phyloP scores from a whole-genome alignment of 2,329 filamentous ascomycete species.

The Aureobasidium sp. region DNA sequence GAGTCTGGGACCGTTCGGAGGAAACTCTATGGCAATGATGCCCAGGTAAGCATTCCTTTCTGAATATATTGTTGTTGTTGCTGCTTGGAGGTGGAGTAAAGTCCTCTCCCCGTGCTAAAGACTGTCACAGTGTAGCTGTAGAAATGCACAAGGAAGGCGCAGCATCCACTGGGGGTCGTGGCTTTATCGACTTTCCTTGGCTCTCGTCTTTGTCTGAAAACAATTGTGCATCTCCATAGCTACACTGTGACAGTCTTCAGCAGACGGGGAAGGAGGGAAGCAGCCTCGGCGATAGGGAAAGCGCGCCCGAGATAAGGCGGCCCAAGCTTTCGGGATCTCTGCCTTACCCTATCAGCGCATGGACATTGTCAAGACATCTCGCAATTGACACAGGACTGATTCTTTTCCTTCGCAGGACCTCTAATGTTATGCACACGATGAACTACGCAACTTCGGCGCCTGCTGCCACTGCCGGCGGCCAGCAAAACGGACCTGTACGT shows the following conservation, averaged over 20 bases:
- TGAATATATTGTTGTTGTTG: background rate
- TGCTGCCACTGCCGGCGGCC: slow-evolving; percentile 57
- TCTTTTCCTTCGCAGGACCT: slow-evolving; percentile 28
- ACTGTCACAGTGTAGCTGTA: too few species aligned
- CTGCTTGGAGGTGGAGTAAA: background rate
- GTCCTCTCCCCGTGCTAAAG: background rate
- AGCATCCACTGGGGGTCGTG: too few species aligned
- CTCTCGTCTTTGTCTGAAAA: too few species aligned
- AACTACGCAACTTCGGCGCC: slow-evolving; percentile 58
- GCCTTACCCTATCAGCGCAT: slow-evolving; percentile 9
- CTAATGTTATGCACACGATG: slow-evolving; percentile 47
- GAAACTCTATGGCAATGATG: slow-evolving; percentile 1
- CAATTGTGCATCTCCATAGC: too few species aligned
- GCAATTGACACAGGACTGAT: slow-evolving; percentile 12
- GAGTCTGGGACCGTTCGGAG: slow-evolving; percentile 46
- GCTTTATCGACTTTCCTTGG: too few species aligned
- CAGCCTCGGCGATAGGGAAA: background rate
- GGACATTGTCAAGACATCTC: slow-evolving; percentile 1
- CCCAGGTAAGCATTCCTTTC: slow-evolving; percentile 14
- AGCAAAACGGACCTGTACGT: slow-evolving; percentile 54
- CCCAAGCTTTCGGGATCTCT: background rate
- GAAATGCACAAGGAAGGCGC: too few species aligned
- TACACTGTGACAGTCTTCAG: too few species aligned
- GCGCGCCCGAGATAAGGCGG: slow-evolving; percentile 8
- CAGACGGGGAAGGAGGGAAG: too few species aligned